Conservation (phyloP, 306 rosid species). For the Senna siamea region DNA sequence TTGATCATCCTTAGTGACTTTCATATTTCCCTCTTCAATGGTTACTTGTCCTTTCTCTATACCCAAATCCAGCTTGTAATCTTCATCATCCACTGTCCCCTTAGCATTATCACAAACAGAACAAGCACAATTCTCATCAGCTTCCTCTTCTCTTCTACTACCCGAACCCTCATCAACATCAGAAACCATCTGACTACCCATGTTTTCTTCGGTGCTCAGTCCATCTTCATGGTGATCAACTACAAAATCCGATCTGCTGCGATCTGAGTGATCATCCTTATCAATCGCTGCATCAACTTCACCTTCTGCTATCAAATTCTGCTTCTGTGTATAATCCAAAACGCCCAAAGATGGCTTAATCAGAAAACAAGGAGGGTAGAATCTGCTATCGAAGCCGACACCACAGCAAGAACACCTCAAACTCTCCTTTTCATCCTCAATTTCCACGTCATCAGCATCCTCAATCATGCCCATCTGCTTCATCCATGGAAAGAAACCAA, state of each 20-base stretch:
- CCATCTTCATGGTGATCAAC: slow-evolving; percentile 51
- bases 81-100: slow-evolving; percentile 49
- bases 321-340: slow-evolving; percentile 65
- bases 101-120: slow-evolving; percentile 61
- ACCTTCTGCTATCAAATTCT: slow-evolving; percentile 43
- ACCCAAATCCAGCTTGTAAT: slow-evolving; percentile 42
- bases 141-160: slow-evolving; percentile 45
- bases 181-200: slow-evolving; percentile 48
- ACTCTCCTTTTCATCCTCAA: slow-evolving; percentile 51
- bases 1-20: slow-evolving; percentile 38
- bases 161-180: slow-evolving; percentile 55
- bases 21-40: slow-evolving; percentile 41
- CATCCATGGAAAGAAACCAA: slow-evolving; percentile 71
- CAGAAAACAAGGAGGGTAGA: slow-evolving; percentile 69
- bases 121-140: slow-evolving; percentile 54
- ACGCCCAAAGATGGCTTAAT: slow-evolving; percentile 68
- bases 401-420: slow-evolving; percentile 84
- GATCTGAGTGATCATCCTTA: slow-evolving; percentile 56
- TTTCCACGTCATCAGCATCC: slow-evolving; percentile 38
- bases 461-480: slow-evolving; percentile 62
- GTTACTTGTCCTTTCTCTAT: slow-evolving; percentile 45
- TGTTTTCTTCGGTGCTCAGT: slow-evolving; percentile 47
- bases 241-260: slow-evolving; percentile 58
- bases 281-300: slow-evolving; percentile 50
- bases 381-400: slow-evolving; percentile 50